These are phyloP conservation scores for Chalciporus pseudorubinellus DNA, from an alignment of 768 basidiomycete genomes.

Conservation along the genomic window DNA sequence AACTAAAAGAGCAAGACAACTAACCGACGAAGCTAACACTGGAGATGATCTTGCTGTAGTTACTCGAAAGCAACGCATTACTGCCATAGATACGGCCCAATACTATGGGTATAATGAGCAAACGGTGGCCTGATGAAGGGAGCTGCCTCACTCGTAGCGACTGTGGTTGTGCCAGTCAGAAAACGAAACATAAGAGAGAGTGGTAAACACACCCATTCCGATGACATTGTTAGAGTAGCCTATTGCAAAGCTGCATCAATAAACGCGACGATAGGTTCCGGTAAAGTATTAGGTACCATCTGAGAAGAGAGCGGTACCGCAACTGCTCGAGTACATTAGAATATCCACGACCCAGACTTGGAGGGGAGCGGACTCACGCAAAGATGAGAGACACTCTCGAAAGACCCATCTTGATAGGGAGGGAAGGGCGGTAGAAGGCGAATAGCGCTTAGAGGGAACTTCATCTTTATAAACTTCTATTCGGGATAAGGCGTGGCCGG, in stretches of 20 bases:
- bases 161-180: conserved; percentile 34
- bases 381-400: conserved; percentile 78
- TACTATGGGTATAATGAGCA: conserved; percentile 40
- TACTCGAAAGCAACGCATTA: conserved; percentile 44
- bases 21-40: conserved; percentile 78
- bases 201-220: conserved; percentile 56
- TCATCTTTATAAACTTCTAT: conserved; percentile 10
- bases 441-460: background rate
- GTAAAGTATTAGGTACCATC: conserved; percentile 57
- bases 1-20: conserved; percentile 63
- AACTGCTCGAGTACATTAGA: conserved; percentile 40
- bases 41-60: conserved; percentile 62
- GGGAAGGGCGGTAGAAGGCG: background rate
- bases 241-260: conserved; percentile 26
- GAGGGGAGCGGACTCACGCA: conserved; percentile 48
- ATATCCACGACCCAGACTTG: background rate
- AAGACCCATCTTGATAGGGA: conserved; percentile 23
- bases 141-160: conserved; percentile 58
- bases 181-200: background rate
- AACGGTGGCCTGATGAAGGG: background rate
- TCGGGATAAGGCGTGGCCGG: background rate
- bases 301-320: conserved; percentile 85
- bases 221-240: conserved; percentile 83
- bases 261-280: background rate
- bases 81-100: conserved; percentile 69